These are phyloP conservation scores for Pigoraptor vietnamica DNA, from an alignment of 78 protist species.

Conservation along the genomic window DNA sequence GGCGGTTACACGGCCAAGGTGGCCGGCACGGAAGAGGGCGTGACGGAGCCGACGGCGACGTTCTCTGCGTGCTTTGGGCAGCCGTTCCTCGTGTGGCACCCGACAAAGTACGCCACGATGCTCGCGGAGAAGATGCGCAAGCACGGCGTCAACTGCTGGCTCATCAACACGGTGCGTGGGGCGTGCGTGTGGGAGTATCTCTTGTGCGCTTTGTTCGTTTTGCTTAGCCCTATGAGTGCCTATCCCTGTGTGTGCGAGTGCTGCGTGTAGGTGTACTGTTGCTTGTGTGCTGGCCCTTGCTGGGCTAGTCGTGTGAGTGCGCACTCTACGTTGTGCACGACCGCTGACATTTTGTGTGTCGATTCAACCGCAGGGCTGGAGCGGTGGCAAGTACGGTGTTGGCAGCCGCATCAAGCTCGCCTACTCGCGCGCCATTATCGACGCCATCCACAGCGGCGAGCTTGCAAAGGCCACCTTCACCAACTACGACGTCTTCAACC, in stretches of 20 bases:
- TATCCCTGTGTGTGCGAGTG: not conserved
- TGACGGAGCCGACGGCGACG: conserved; percentile 87
- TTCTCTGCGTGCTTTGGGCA: conserved; percentile 94
- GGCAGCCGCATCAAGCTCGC: conserved; percentile 74
- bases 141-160: conserved; percentile 76
- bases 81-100: conserved; percentile 92
- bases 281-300: not conserved
- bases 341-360: not conserved
- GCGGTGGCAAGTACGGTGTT: conserved; percentile 78
- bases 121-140: conserved; percentile 67
- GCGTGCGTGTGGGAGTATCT: too few relatives aligned
- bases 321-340: conserved; percentile 27
- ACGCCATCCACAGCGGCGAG: conserved; percentile 82
- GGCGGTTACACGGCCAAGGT: conserved; percentile 95
- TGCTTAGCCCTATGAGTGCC: too few relatives aligned
- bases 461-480: conserved; percentile 47
- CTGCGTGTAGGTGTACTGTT: not conserved
- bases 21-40: conserved; percentile 91
- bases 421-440: conserved; percentile 85
- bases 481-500: conserved; percentile 55
- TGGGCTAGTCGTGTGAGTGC: too few relatives aligned
- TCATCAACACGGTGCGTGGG: conserved; percentile 90
- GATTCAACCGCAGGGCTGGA: conserved; percentile 21
- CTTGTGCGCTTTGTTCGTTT: too few relatives aligned
- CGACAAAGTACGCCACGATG: conserved; percentile 89